Conservation (phyloP, 2,329 filamentous ascomycete genomes). For the Pseudocercospora pini-densiflorae region DNA sequence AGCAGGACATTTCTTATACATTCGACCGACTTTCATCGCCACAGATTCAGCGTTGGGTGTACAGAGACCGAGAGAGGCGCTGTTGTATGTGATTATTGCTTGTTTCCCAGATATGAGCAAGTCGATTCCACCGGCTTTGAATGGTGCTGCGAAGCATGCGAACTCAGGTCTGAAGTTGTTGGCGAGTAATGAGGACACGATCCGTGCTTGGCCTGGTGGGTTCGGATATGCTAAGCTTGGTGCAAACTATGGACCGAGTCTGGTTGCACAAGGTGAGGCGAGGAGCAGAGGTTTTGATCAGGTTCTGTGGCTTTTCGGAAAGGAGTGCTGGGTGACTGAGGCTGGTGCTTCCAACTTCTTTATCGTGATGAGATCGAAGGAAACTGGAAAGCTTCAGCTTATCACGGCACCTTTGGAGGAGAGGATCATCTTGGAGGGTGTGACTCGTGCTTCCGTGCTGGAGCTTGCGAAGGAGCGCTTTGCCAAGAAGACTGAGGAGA, state of each 20-base stretch:
- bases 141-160: conserved; percentile 24
- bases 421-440: conserved; percentile 82
- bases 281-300: conserved; percentile 77
- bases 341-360: conserved; percentile 94
- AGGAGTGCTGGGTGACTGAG: conserved; percentile 80
- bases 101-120: conserved; percentile 52
- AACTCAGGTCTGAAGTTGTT: conserved; percentile 66
- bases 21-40: conserved; percentile 81
- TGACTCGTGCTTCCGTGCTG: conserved; percentile 81
- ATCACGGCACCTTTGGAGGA: conserved; percentile 81
- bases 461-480: conserved; percentile 72
- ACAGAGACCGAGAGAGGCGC: conserved; percentile 76
- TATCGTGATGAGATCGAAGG: conserved; percentile 71
- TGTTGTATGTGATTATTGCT: conserved; percentile 77
- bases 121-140: conserved; percentile 36
- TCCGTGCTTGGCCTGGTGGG: conserved; percentile 90
- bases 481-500: conserved; percentile 26
- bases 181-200: conserved; percentile 78
- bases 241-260: conserved; percentile 87
- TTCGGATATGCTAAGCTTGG: conserved; percentile 93
- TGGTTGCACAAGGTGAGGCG: conserved; percentile 79
- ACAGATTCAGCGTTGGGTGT: conserved; percentile 82
- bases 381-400: conserved; percentile 64
- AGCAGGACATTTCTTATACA: conserved; percentile 74
- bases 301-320: conserved; percentile 90